Percentiles rank a stretch among this genome's conserved stretches.
Conservation (phyloP, 768 basidiomycete genomes). For the Suillus americanus region DNA sequence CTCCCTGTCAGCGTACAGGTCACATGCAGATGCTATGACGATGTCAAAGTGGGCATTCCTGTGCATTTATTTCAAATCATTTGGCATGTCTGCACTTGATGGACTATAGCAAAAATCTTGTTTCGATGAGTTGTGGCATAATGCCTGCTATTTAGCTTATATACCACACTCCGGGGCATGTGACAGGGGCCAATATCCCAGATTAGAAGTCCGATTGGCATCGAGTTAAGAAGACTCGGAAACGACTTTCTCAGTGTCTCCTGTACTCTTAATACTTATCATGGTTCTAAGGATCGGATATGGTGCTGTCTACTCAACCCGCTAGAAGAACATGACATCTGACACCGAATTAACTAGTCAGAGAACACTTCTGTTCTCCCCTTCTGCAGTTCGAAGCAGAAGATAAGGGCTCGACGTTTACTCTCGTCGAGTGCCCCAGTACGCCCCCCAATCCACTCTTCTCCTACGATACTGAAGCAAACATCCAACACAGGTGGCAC, state of each 20-base stretch:
- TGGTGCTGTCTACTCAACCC: constrained; percentile 14
- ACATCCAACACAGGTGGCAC: constrained; percentile 61
- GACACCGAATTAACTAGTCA: constrained; percentile 41
- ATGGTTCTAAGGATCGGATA: constrained; percentile 35
- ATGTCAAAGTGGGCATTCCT: background rate
- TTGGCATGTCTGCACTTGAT: no score
- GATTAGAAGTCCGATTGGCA: background rate
- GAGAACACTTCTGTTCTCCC: constrained; percentile 91
- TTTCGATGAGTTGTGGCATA: no score
- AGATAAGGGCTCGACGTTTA: constrained; percentile 73
- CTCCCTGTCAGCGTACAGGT: background rate
- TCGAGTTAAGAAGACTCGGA: background rate
- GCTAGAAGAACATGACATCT: background rate
- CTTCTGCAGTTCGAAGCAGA: constrained; percentile 78
- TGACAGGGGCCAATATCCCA: background rate
- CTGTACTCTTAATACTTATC: background rate
- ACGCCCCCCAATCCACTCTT: constrained; percentile 16
- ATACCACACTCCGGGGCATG: background rate
- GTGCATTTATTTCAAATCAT: background rate
- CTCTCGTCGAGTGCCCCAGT: constrained; percentile 90
- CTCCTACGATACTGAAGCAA: constrained; percentile 11
- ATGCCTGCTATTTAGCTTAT: background rate
- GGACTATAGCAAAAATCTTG: no score
- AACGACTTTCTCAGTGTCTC: background rate
- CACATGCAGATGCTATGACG: background rate